Evolutionary conservation across 768 basidiomycete genomes (phyloP), one percentile per base, ranked within the genome.

Genomic region (Hortiboletus campestris): DNA sequence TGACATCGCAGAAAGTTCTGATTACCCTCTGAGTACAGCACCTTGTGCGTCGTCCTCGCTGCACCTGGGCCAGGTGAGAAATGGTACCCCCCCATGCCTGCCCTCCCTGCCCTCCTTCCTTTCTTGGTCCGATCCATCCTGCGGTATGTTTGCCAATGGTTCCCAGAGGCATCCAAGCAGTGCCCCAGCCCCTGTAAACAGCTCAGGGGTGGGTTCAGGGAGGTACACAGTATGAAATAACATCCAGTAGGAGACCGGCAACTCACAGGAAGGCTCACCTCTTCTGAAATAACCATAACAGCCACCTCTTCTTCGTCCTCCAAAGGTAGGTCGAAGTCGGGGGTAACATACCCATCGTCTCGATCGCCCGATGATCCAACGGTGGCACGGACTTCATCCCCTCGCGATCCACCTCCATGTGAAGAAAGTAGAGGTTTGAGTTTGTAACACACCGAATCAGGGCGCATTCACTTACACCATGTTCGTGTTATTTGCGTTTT

Each of bases 401-500:
- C 45, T 63, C 73, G 42, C 7, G 61, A 62, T 74, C 65, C 44
- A 59, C 51, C 55, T 69, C 31, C 46, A 50, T 4, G 40, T 17
- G 5, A 31, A 22, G 11, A 13, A 51, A 43, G 40, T 36, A 20
- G 7, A 51, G 22, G 10, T 34, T 12, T 42, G 25, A 46, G 45
- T 6, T 5, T 3, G 12, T 6, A 28, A 34, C 46, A 63, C 34
- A n/a, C 7, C 11, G 13, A 28, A 35, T 44, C 32, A 46, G 6
- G 14, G 10, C 19, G 12, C 6, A 34, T 34, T 34, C 35, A 54
- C 67, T 62, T 52, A 71, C 75, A 36, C 55, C 72, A 51, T 72
- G 76, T 66, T 91, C 89, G 36, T 81, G 79, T 53, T 92, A 88
- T 74, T 95, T 96, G 66, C 89, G 76, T 74, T 94, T 96, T 59